phyloP scores from a whole-genome alignment of 495 filamentous ascomycete genomes.

The Lasiosphaeria hispida region DNA sequence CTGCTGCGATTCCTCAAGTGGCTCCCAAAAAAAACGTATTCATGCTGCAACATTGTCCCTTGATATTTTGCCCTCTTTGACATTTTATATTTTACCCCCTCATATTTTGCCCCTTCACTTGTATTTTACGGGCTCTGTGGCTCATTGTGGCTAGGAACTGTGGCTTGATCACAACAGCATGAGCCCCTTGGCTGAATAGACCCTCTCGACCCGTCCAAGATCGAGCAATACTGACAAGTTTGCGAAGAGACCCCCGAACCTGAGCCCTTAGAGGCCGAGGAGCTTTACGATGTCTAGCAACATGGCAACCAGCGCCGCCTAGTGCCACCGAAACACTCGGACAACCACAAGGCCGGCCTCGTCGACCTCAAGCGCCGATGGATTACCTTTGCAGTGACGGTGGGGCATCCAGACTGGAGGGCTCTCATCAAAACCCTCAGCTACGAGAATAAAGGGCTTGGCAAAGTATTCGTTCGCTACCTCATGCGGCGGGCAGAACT shows the following conservation, averaged over 20 bases:
- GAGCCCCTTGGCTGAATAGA: conserved; percentile 15
- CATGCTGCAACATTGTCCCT: conserved; percentile 5
- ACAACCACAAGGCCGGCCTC: conserved; percentile 16
- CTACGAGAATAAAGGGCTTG: conserved; percentile 21
- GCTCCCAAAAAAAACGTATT: too few relatives aligned
- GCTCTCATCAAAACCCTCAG: conserved; percentile 14
- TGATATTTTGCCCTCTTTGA: conserved; percentile 5
- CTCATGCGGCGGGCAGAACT: conserved; percentile 16
- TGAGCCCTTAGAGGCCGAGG: conserved; percentile 12
- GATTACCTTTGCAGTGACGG: conserved; percentile 9
- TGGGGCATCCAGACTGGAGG: conserved; percentile 12
- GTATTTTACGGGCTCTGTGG: neutral
- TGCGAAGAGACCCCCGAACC: conserved; percentile 19
- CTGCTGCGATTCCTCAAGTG: too few relatives aligned
- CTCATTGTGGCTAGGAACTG: conserved; percentile 3
- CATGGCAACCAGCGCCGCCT: conserved; percentile 15
- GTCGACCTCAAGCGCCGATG: conserved; percentile 16
- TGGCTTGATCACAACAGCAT: conserved; percentile 8
- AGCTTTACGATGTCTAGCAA: conserved; percentile 17
- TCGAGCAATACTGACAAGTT: conserved; percentile 16
- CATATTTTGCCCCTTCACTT: too few relatives aligned
- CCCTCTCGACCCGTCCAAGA: conserved; percentile 14
- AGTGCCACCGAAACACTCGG: conserved; percentile 17
- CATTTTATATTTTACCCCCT: conserved; percentile 10
- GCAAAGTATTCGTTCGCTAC: conserved; percentile 18